phyloP scores from a whole-genome alignment of 768 basidiomycete species.

The Calocera cornea region DNA sequence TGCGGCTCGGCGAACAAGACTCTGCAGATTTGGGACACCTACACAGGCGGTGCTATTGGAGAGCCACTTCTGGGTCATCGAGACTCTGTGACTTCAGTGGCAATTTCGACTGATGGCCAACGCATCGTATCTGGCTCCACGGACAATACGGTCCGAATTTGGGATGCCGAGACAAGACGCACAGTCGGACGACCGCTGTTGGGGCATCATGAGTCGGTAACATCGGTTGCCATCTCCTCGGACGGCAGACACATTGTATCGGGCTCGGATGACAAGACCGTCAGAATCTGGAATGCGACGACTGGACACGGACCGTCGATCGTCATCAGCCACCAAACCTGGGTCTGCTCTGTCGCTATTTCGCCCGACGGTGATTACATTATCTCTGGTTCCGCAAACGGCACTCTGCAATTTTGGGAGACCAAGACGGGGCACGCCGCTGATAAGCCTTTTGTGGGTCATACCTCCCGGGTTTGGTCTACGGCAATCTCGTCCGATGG shows the following conservation, averaged over 20 bases:
- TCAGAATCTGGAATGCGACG: slow-evolving; percentile 8
- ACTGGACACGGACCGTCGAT: too few species aligned
- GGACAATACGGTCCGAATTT: slow-evolving; percentile 24
- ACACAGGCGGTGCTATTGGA: slow-evolving; percentile 23
- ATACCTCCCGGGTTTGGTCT: too few species aligned
- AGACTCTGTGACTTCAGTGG: slow-evolving; percentile 29
- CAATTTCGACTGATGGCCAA: slow-evolving; percentile 32
- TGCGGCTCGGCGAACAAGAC: slow-evolving; percentile 3
- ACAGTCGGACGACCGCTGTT: too few species aligned
- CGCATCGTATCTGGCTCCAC: slow-evolving; percentile 33
- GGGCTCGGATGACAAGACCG: slow-evolving; percentile 5
- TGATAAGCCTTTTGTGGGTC: too few species aligned
- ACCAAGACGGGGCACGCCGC: too few species aligned
- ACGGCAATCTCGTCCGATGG: slow-evolving; percentile 9
- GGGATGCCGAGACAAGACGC: neutral
- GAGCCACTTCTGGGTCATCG: slow-evolving; percentile 8
- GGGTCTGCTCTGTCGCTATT: slow-evolving; percentile 4
- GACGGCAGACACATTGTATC: slow-evolving; percentile 12
- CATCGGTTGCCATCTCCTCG: neutral
- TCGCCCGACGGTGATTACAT: slow-evolving; percentile 1
- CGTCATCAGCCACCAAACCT: too few species aligned
- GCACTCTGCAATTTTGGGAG: neutral
- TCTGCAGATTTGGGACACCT: slow-evolving; percentile 17
- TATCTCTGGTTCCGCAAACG: neutral
- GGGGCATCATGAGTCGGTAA: too few species aligned